A percentile compares a stretch with the other conserved stretches of the same genome.
These are phyloP conservation scores for Citrus reticulata DNA, from an alignment of 345 rosid genomes.

Conservation along the genomic window DNA sequence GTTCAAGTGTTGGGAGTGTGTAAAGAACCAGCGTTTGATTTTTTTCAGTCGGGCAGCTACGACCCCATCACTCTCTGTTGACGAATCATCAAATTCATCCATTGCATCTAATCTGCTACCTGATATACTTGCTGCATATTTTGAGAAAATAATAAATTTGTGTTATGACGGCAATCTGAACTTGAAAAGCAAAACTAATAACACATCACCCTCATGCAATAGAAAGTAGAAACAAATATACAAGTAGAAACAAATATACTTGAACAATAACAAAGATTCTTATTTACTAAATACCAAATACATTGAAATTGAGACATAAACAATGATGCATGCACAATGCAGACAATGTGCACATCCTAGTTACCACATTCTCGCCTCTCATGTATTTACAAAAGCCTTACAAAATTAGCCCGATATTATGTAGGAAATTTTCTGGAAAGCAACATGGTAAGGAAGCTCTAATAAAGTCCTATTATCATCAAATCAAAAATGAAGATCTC, in stretches of 20 bases:
- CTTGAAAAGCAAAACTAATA: not conserved
- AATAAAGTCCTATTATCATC: not conserved
- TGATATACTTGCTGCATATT: constrained; percentile 61
- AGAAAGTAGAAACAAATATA: not conserved
- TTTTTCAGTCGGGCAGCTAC: constrained; percentile 44
- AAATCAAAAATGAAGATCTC: not conserved
- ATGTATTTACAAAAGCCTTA: not conserved
- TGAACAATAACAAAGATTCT: not conserved
- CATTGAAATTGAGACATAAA: not conserved
- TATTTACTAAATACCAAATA: not conserved
- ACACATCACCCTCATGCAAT: not conserved
- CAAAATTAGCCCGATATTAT: not conserved
- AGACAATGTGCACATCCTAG: not conserved
- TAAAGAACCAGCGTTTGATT: constrained; percentile 61
- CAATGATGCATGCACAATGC: not conserved
- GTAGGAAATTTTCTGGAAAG: not conserved
- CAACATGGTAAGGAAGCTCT: not conserved
- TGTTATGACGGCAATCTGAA: not conserved
- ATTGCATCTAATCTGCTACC: constrained; percentile 63
- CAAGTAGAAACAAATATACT: not conserved
- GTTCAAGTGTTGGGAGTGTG: constrained; percentile 79
- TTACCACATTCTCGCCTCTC: not conserved
- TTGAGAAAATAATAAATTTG: not conserved
- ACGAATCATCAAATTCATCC: constrained; percentile 66
- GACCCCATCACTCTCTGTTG: constrained; percentile 58